Conservation (phyloP, 2,329 filamentous ascomycete genomes). For the Pestalotiopsis sp. region DNA sequence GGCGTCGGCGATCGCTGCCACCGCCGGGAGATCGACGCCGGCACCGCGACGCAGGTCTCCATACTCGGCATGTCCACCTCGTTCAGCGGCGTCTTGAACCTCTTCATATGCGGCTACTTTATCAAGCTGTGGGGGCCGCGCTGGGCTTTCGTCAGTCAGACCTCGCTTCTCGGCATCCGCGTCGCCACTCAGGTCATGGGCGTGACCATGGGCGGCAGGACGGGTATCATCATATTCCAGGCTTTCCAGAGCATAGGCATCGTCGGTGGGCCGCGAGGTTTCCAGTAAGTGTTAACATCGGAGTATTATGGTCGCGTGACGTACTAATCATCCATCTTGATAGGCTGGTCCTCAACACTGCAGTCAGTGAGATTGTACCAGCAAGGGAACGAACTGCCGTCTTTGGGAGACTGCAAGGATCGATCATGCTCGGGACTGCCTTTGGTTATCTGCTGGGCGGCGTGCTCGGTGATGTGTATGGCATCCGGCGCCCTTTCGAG, state of each 20-base stretch:
- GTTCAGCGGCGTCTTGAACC: slow-evolving; percentile 64
- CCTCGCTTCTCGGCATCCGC: slow-evolving; percentile 65
- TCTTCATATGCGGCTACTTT: slow-evolving; percentile 68
- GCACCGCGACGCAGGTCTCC: slow-evolving; percentile 65
- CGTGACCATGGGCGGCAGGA: slow-evolving; percentile 60
- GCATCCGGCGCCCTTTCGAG: slow-evolving; percentile 67
- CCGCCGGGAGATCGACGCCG: slow-evolving; percentile 63
- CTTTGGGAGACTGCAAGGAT: slow-evolving; percentile 66
- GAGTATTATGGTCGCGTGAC: neutral
- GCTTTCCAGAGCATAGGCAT: slow-evolving; percentile 68
- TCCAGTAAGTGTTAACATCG: no score
- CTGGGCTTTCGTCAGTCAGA: slow-evolving; percentile 62
- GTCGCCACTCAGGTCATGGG: slow-evolving; percentile 67
- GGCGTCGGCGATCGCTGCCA: slow-evolving; percentile 58
- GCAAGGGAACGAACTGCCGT: slow-evolving; percentile 63
- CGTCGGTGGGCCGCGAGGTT: slow-evolving; percentile 69
- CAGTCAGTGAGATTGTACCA: slow-evolving; percentile 66
- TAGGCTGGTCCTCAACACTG: slow-evolving; percentile 64
- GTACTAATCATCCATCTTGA: neutral
- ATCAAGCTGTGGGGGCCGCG: slow-evolving; percentile 70
- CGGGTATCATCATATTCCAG: slow-evolving; percentile 71
- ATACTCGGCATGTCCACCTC: slow-evolving; percentile 69
- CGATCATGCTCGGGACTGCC: slow-evolving; percentile 67
- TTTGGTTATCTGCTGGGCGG: slow-evolving; percentile 67
- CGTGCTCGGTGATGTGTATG: slow-evolving; percentile 63